Evolutionary conservation across 140 eudicot species (phyloP).

Genomic region (Oenanthe javanica): DNA sequence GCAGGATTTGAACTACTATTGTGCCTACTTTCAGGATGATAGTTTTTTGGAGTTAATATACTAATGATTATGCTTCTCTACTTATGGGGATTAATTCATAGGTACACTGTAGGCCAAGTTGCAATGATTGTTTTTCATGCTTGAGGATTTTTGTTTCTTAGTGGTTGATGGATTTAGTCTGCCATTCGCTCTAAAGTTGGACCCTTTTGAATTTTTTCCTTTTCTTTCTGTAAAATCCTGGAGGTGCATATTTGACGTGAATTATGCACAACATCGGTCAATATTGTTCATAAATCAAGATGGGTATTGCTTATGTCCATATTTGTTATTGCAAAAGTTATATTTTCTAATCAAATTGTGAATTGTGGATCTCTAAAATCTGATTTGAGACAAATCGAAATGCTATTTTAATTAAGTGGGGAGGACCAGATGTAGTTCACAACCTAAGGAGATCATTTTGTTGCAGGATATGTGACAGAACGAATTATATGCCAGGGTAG

Average conservation of each 20-base stretch:
- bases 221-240: background rate
- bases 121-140: background rate
- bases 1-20: too few species aligned
- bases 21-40: background rate
- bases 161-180: background rate
- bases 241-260: background rate
- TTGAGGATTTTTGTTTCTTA: background rate
- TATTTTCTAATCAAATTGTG: background rate
- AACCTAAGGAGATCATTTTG: background rate
- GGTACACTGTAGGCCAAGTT: background rate
- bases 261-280: background rate
- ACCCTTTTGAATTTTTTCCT: background rate
- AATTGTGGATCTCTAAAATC: background rate
- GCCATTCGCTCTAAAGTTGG: background rate
- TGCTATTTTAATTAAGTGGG: background rate
- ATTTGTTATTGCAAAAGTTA: background rate
- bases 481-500: constrained; percentile 23
- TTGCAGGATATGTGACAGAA: constrained; percentile 41
- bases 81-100: background rate
- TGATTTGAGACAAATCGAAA: background rate
- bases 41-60: background rate
- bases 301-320: background rate
- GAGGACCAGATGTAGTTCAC: background rate
- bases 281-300: background rate
- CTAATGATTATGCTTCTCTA: background rate